These are phyloP conservation scores for Xylaria sp. DNA, from an alignment of 2,329 filamentous ascomycete genomes.

Conservation along the genomic window DNA sequence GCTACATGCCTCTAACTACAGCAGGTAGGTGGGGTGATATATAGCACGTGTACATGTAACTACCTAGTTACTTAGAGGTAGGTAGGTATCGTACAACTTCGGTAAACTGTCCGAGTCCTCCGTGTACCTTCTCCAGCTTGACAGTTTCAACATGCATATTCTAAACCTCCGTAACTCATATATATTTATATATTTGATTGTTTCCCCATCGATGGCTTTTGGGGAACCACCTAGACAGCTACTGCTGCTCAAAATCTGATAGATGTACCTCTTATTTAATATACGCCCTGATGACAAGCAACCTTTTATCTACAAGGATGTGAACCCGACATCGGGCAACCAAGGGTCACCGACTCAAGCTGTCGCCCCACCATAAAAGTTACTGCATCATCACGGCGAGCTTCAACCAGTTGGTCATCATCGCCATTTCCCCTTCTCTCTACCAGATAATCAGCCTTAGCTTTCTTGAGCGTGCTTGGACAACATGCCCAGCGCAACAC, in stretches of 20 bases:
- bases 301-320: constrained; percentile 16
- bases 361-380: constrained; percentile 36
- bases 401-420: background rate
- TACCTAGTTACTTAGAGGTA: background rate
- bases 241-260: no score
- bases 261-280: background rate
- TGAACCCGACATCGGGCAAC: constrained; percentile 31
- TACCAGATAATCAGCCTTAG: background rate
- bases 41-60: background rate
- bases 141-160: background rate
- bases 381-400: constrained; percentile 9
- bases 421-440: constrained; percentile 1
- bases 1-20: no score
- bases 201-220: background rate
- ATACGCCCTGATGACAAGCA: background rate
- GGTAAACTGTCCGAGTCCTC: no score
- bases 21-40: background rate
- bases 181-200: background rate
- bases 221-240: no score
- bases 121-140: background rate
- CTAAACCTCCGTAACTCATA: no score
- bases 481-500: constrained; percentile 43
- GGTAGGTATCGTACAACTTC: no score
- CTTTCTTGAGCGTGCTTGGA: background rate
- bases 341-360: constrained; percentile 21